Conservation (phyloP, 2,329 filamentous ascomycete species). For the Seiridium cupressi region DNA sequence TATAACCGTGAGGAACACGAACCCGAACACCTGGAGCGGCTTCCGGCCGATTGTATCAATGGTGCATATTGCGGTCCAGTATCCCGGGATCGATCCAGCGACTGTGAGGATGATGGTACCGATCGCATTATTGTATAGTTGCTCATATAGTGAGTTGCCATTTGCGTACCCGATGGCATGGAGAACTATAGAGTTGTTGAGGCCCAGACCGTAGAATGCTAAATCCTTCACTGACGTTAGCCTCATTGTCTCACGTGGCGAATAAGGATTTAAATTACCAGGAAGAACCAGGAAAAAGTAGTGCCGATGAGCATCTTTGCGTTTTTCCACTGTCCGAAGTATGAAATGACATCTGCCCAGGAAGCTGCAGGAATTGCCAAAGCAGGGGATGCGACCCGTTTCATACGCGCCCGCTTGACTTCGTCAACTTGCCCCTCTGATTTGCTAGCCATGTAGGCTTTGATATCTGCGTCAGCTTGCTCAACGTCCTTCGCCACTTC, state of each 20-base stretch:
- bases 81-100: conserved; percentile 76
- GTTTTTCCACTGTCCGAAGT: conserved; percentile 70
- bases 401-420: conserved; percentile 50
- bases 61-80: conserved; percentile 72
- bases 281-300: conserved; percentile 78
- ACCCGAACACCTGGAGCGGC: conserved; percentile 67
- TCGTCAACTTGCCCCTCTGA: conserved; percentile 47
- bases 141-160: conserved; percentile 63
- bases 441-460: conserved; percentile 52
- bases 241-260: no score
- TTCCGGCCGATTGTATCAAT: conserved; percentile 77
- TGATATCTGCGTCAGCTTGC: conserved; percentile 72
- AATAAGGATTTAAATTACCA: conserved; percentile 35
- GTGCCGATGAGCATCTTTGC: conserved; percentile 72
- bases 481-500: conserved; percentile 74
- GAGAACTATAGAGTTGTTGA: conserved; percentile 75
- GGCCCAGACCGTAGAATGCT: conserved; percentile 67
- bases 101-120: conserved; percentile 77
- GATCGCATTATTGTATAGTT: conserved; percentile 69
- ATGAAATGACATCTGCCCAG: conserved; percentile 63
- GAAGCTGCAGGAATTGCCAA: conserved; percentile 67
- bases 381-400: conserved; percentile 47
- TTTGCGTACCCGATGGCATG: conserved; percentile 68
- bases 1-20: conserved; percentile 57
- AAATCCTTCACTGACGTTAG: conserved; percentile 46